Conservation (phyloP, 768 basidiomycete genomes). For the Hygrophorus pudorinus region DNA sequence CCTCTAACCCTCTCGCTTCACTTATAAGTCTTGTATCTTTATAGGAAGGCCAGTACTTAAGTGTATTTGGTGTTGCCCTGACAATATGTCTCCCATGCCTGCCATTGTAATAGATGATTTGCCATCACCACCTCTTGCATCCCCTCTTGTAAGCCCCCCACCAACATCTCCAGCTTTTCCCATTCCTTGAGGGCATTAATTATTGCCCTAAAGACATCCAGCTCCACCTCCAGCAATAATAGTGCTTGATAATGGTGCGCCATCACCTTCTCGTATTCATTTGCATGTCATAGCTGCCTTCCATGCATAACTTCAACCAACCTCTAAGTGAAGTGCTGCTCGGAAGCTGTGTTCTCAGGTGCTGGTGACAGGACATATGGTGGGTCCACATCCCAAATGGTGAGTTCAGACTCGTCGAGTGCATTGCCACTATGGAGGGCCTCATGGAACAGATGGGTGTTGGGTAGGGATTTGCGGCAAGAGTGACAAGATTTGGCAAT, state of each 20-base stretch:
- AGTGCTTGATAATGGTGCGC: neutral
- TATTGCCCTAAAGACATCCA: neutral
- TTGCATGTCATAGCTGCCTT: neutral
- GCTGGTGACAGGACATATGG: neutral
- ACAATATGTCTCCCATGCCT: neutral
- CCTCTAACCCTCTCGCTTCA: too few species aligned
- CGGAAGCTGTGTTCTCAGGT: neutral
- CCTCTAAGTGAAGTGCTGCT: neutral
- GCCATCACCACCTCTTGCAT: neutral
- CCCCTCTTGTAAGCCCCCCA: too few species aligned
- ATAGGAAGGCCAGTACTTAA: too few species aligned
- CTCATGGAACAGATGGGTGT: neutral
- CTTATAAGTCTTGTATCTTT: too few species aligned
- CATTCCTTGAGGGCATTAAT: neutral
- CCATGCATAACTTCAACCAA: neutral
- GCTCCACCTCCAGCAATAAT: neutral
- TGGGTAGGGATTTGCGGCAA: too few species aligned
- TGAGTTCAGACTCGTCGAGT: neutral
- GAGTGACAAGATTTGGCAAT: too few species aligned
- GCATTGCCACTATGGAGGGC: neutral
- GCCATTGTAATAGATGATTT: neutral
- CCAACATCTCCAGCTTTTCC: neutral
- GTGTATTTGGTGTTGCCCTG: too few species aligned
- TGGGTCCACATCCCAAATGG: neutral
- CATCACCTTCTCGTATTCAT: neutral